Evolutionary conservation across 371 early-diverging fungal genomes (phyloP).

Genomic region (Cokeromyces recurvatus): DNA sequence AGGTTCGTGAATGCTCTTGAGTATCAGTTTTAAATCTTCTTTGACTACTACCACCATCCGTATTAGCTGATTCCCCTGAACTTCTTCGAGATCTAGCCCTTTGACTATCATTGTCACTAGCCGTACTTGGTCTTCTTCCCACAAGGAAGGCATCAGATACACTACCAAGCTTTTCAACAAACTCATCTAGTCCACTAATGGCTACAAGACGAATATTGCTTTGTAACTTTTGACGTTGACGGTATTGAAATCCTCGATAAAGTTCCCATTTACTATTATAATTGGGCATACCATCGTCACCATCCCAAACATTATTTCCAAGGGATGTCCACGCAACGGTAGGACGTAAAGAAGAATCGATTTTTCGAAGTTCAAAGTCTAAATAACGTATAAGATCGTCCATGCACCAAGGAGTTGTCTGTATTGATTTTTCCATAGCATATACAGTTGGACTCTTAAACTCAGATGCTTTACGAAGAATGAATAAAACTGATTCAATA

Average conservation of each 20-base stretch:
- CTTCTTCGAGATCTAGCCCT: slow-evolving; percentile 26
- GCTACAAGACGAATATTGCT: slow-evolving; percentile 47
- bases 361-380: slow-evolving; percentile 29
- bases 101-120: slow-evolving; percentile 36
- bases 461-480: slow-evolving; percentile 48
- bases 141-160: slow-evolving; percentile 15
- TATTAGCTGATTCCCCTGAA: slow-evolving; percentile 24
- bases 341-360: slow-evolving; percentile 28
- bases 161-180: slow-evolving; percentile 43
- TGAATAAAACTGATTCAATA: slow-evolving; percentile 47
- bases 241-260: slow-evolving; percentile 23
- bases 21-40: slow-evolving; percentile 1
- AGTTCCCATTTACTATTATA: slow-evolving; percentile 26
- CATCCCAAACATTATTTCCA: slow-evolving; percentile 12
- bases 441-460: slow-evolving; percentile 58
- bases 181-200: slow-evolving; percentile 55
- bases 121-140: slow-evolving; percentile 39
- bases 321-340: slow-evolving; percentile 33
- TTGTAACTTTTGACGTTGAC: slow-evolving; percentile 24
- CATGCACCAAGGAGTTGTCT: slow-evolving; percentile 43
- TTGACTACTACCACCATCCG: slow-evolving; percentile 8
- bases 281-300: not conserved
- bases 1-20: slow-evolving; percentile 30
- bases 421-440: slow-evolving; percentile 32
- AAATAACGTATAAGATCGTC: slow-evolving; percentile 35